These are phyloP conservation scores for Pyrenochaeta sp. DNA, from an alignment of 2,329 filamentous ascomycete species.

Conservation along the genomic window DNA sequence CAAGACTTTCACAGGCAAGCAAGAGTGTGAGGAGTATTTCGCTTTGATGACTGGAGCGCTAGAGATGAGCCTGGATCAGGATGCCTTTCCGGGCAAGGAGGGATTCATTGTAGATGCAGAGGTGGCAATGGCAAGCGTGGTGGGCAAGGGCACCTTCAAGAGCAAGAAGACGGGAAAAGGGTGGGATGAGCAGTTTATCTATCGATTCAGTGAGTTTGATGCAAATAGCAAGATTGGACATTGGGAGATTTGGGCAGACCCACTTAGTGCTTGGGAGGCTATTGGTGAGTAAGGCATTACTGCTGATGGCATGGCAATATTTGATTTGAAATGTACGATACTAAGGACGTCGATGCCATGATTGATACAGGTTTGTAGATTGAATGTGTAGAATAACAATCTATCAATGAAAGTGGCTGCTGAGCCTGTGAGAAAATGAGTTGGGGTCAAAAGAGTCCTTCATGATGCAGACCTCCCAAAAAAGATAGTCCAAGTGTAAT, in stretches of 20 bases:
- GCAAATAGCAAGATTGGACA: constrained; percentile 49
- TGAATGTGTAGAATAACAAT: not conserved
- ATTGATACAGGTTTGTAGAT: not conserved
- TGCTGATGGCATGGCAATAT: not conserved
- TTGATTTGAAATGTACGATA: too few species aligned
- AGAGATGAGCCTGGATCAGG: constrained; percentile 39
- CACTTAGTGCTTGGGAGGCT: constrained; percentile 53
- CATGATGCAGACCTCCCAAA: not conserved
- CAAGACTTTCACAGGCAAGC: constrained; percentile 44
- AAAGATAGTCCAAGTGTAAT: not conserved
- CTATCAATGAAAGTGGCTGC: not conserved
- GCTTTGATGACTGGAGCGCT: constrained; percentile 42
- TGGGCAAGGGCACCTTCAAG: constrained; percentile 44
- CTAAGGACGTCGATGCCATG: not conserved
- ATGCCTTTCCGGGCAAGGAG: constrained; percentile 44
- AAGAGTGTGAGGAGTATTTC: constrained; percentile 53
- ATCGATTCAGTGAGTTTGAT: constrained; percentile 53
- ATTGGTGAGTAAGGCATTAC: constrained; percentile 28
- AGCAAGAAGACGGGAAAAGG: constrained; percentile 51
- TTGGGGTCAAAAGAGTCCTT: not conserved
- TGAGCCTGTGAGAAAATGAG: not conserved
- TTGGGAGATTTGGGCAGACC: constrained; percentile 58
- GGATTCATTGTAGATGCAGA: constrained; percentile 50
- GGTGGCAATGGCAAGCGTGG: constrained; percentile 47
- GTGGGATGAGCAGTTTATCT: constrained; percentile 54